Base-by-base conservation (phyloP, 2,329 filamentous ascomycete genomes). In the Neofusicoccum laricinum region DNA sequence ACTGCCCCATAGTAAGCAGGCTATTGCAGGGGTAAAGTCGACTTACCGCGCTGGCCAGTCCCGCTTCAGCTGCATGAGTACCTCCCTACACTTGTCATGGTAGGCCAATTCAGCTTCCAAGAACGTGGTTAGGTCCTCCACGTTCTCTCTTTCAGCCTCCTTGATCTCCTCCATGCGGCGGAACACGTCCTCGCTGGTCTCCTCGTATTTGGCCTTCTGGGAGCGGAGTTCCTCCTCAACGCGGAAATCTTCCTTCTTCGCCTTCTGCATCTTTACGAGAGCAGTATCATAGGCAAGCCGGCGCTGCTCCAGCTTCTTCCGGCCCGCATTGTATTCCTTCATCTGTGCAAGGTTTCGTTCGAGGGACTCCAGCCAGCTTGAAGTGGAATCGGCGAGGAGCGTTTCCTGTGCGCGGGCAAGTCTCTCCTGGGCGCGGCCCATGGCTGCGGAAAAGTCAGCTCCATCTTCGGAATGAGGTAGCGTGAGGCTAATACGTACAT, bases 141-240 rank as follows among this genome's bases (percentile, higher is more conserved):
- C 86, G 72, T 89, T 92, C 68, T 98, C 94, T 48, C 83, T 84
- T 77, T 98, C 94, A 21, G 92, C 86, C 71, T 97, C 93, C 80
- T 95, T 94, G 79, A 98, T 96, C 73, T 98, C 94, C 78, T 96
- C 88, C 95, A 98, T 98, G 63, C 94, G 86, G 66, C 94, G 87
- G 70, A 89, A 85, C 63, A 98, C 93, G 71, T 98, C 94, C 73
- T 98, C 94, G 73, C 86, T 95, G 15, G 92, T 90, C 80, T 98
- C 95, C 74, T 98, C 95, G 73, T 97, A 98, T 79, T 98, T 98
- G 71, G 92, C 91, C 77, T 96, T 96, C 76, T 95, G 92, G 32
- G 88, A 86, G 64, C 94, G 90, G 62, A 97, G 85, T 77, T 98
- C 94, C 75, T 98, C 94, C 77, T 98, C 95, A 64, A 95, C 85